A percentile compares a stretch with the other conserved stretches of the same genome.
These are phyloP conservation scores for Isochrysis galbana DNA, from an alignment of 78 protist species.

Conservation along the genomic window DNA sequence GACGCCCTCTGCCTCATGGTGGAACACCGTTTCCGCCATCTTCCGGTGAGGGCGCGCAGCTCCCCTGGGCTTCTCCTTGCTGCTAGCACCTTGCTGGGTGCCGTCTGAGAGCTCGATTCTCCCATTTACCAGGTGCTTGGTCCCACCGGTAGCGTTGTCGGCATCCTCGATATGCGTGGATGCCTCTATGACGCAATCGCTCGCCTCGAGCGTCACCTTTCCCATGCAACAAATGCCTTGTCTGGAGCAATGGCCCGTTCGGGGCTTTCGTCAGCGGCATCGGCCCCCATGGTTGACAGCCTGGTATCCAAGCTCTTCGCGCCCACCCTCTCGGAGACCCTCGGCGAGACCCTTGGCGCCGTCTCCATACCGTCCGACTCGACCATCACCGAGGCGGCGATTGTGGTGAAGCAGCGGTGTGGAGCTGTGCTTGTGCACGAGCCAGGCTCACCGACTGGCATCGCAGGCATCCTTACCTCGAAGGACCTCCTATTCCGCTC, in stretches of 20 bases:
- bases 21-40: neutral
- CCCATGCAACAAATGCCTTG: neutral
- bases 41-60: no score
- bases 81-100: no score
- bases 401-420: neutral
- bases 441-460: neutral
- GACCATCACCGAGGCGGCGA: neutral
- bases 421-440: neutral
- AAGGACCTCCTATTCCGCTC: neutral
- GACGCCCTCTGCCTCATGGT: neutral
- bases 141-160: neutral
- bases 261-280: neutral
- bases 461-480: neutral
- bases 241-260: neutral
- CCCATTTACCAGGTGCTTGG: no score
- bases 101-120: no score
- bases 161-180: neutral
- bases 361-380: neutral
- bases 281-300: neutral
- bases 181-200: neutral
- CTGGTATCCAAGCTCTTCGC: neutral
- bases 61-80: no score
- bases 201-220: neutral
- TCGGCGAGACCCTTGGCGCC: neutral
- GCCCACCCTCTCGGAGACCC: neutral